Evolutionary conservation across 306 rosid genomes (phyloP).

Genomic region (Senna siamea): DNA sequence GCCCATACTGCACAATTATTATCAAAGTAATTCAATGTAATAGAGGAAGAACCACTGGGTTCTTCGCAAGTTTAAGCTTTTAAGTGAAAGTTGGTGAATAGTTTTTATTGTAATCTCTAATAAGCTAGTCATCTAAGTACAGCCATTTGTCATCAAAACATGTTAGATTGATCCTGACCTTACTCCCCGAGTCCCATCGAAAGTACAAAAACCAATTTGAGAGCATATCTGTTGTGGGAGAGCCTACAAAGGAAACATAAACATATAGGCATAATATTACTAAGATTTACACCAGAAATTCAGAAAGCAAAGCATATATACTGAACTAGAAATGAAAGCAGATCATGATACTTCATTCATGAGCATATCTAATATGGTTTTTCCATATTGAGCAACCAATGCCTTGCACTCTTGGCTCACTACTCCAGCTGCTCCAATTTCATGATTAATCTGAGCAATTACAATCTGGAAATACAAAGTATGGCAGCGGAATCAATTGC

Average conservation of each 20-base stretch:
- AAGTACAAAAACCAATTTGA: conserved; percentile 48
- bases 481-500: not conserved
- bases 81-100: not conserved
- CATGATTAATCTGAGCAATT: conserved; percentile 48
- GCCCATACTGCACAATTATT: conserved; percentile 45
- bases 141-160: conserved; percentile 9
- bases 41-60: not conserved
- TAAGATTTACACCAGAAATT: not conserved
- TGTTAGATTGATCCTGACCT: conserved; percentile 42
- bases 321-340: not conserved
- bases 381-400: conserved; percentile 43
- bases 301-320: not conserved
- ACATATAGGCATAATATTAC: not conserved
- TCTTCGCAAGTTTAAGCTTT: too few relatives aligned
- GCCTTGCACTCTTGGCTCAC: conserved; percentile 50
- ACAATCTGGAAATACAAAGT: conserved; percentile 27
- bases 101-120: not conserved
- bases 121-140: not conserved
- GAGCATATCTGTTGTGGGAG: conserved; percentile 46
- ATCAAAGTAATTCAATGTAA: not conserved
- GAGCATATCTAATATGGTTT: conserved; percentile 45
- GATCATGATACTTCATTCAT: conserved; percentile 30
- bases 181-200: conserved; percentile 39
- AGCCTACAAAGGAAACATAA: conserved; percentile 30
- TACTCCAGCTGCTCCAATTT: conserved; percentile 48